Percentiles rank a stretch among this genome's conserved stretches.
Evolutionary conservation across 1,284 basidiomycete genomes (phyloP).

Genomic region (Melampsora larici-populina): DNA sequence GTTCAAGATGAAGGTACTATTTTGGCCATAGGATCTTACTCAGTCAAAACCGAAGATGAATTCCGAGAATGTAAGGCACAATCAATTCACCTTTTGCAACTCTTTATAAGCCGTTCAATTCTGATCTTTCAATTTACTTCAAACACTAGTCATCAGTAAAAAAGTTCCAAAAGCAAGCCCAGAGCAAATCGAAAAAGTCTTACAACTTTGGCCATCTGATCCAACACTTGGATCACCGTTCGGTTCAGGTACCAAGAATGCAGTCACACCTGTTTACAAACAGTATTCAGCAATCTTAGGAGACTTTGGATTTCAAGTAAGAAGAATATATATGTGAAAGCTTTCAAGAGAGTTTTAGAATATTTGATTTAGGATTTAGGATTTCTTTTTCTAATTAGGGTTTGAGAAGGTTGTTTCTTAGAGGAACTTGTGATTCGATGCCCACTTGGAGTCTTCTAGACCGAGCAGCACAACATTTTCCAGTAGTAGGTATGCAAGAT

Average conservation of each 20-base stretch:
- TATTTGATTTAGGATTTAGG: no score
- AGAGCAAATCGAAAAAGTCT: constrained; percentile 16
- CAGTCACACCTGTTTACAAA: constrained; percentile 30
- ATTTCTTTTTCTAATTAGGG: constrained; percentile 13
- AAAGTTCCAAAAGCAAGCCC: constrained; percentile 6
- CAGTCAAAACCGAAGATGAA: constrained; percentile 16
- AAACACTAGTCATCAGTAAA: not conserved
- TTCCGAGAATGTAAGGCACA: constrained; percentile 16
- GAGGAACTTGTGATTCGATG: not conserved
- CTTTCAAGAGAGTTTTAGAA: no score
- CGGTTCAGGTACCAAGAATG: constrained; percentile 13
- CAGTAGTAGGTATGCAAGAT: constrained; percentile 15
- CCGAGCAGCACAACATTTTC: constrained; percentile 1
- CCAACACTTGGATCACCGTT: constrained; percentile 31
- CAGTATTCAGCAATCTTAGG: constrained; percentile 32
- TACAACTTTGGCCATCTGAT: constrained; percentile 30
- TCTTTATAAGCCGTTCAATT: no score
- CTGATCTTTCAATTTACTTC: no score
- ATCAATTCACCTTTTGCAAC: no score
- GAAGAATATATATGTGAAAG: no score
- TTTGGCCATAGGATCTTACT: constrained; percentile 10
- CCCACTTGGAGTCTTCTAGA: constrained; percentile 35
- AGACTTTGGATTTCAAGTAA: constrained; percentile 33
- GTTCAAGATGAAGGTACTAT: constrained; percentile 28
- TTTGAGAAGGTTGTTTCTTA: constrained; percentile 14